phyloP scores from a whole-genome alignment of 306 rosid species.

The Cucumis sativus region DNA sequence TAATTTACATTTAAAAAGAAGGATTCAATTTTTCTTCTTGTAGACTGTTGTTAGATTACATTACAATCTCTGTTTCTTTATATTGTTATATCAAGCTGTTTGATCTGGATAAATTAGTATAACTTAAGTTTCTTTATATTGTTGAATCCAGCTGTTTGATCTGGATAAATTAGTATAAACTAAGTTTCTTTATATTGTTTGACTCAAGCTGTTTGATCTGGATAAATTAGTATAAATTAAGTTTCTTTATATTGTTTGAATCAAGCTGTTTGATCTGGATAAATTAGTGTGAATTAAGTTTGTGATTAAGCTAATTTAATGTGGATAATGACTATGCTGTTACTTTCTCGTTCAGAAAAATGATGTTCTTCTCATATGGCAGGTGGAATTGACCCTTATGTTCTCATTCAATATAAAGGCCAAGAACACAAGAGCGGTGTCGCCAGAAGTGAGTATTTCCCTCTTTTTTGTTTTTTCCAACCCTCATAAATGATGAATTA shows the following conservation, averaged over 20 bases:
- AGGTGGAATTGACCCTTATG: conserved; percentile 80
- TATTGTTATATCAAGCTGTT: not conserved
- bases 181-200: not conserved
- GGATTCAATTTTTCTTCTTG: too few relatives aligned
- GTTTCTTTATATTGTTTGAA: not conserved
- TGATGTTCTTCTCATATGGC: not conserved
- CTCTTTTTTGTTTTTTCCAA: not conserved
- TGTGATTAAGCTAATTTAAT: not conserved
- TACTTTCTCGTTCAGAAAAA: not conserved
- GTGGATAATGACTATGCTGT: not conserved
- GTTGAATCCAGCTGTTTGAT: not conserved
- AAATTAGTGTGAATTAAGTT: not conserved
- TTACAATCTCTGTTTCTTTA: not conserved
- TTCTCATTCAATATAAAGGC: conserved; percentile 55
- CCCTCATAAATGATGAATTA: not conserved
- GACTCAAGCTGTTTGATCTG: not conserved
- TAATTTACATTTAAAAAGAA: not conserved
- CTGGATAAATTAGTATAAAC: not conserved
- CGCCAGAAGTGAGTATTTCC: conserved; percentile 34
- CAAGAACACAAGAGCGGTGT: conserved; percentile 70
- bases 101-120: not conserved
- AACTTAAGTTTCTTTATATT: not conserved
- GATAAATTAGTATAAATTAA: not conserved
- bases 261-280: not conserved
- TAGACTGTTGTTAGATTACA: too few relatives aligned